Conservation (phyloP, 805 yeast species). For the Scheffersomyces stipitis region DNA sequence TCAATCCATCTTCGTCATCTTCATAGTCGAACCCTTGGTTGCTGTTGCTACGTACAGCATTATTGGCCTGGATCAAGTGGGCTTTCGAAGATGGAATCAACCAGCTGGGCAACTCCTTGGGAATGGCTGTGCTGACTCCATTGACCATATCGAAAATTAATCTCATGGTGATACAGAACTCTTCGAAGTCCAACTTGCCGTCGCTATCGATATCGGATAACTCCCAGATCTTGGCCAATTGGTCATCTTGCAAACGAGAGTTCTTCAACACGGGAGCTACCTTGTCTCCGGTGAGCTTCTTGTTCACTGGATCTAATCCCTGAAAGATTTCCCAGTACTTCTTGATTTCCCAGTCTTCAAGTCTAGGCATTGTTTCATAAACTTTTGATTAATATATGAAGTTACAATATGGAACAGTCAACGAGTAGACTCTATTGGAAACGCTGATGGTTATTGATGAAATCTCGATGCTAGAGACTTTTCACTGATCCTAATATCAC, state of each 20-base stretch:
- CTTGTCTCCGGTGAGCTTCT: conserved; percentile 79
- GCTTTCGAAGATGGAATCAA: conserved; percentile 86
- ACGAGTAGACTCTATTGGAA: no score
- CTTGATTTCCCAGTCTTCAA: conserved; percentile 94
- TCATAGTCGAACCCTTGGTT: conserved; percentile 43
- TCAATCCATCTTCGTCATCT: conserved; percentile 61
- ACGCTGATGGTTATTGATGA: no score
- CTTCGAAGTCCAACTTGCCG: conserved; percentile 92
- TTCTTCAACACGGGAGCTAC: conserved; percentile 86
- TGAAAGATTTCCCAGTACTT: conserved; percentile 98
- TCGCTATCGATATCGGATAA: conserved; percentile 91
- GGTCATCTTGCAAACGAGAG: conserved; percentile 76
- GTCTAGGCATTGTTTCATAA: conserved; percentile 56
- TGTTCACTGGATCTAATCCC: conserved; percentile 79
- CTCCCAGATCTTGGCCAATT: conserved; percentile 85
- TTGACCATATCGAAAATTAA: conserved; percentile 89
- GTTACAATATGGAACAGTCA: no score
- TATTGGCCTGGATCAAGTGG: conserved; percentile 81
- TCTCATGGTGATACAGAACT: conserved; percentile 96
- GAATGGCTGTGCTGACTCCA: conserved; percentile 57
- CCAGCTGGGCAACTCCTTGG: conserved; percentile 83
- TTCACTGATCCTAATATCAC: no score
- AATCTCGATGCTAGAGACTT: no score
- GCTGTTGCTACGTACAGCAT: conserved; percentile 48
- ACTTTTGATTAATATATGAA: no score